Percentiles rank a stretch among this genome's conserved stretches.
These are phyloP conservation scores for Chenopodium formosanum DNA, from an alignment of 148 eudicot genomes.

Conservation along the genomic window DNA sequence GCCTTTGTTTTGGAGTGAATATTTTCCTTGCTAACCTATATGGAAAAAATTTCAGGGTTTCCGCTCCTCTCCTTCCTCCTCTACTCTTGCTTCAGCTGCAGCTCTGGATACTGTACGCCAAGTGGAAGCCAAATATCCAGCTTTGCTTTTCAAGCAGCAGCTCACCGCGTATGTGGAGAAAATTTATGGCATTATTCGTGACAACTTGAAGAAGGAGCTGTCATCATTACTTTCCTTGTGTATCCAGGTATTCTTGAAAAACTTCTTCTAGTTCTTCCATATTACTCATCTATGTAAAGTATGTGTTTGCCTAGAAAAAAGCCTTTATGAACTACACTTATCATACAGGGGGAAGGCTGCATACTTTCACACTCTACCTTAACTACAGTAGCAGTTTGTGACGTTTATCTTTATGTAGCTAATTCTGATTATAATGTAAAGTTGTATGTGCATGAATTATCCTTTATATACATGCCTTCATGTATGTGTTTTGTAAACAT, in stretches of 20 bases:
- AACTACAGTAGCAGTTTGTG: neutral
- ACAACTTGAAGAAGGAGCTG: constrained; percentile 86
- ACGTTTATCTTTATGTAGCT: neutral
- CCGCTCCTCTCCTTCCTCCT: constrained; percentile 87
- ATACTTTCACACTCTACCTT: neutral
- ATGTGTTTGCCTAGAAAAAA: neutral
- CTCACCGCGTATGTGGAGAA: constrained; percentile 96
- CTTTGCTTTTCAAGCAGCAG: constrained; percentile 98
- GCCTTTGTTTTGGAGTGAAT: neutral
- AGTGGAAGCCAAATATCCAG: constrained; percentile 98
- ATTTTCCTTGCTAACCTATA: neutral
- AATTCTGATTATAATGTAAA: neutral
- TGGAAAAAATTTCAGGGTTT: constrained; percentile 55
- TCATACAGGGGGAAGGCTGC: neutral
- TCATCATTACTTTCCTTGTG: constrained; percentile 65
- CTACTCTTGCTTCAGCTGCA: constrained; percentile 53
- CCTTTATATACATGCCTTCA: neutral
- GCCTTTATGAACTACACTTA: neutral
- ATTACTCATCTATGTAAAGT: neutral
- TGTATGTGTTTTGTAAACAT: neutral
- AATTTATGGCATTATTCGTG: constrained; percentile 93
- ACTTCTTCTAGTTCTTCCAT: neutral
- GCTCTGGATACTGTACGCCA: constrained; percentile 69
- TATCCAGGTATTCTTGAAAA: constrained; percentile 61
- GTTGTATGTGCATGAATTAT: neutral